A percentile compares a stretch with the other conserved stretches of the same genome.
These are phyloP conservation scores for Senna tora DNA, from an alignment of 306 rosid genomes.

Conservation along the genomic window DNA sequence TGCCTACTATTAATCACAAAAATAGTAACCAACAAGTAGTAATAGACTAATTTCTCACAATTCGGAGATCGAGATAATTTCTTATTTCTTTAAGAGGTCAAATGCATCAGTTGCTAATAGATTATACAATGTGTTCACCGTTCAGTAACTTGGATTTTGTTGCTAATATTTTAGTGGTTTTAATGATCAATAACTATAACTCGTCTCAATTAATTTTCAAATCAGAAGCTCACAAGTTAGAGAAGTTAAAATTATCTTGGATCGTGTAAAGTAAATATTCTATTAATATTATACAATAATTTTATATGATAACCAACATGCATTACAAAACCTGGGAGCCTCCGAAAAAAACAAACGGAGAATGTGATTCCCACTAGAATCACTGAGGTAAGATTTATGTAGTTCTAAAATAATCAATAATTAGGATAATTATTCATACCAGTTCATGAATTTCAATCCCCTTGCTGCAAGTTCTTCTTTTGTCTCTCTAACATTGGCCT, in stretches of 20 bases:
- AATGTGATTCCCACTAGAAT: conserved; percentile 10
- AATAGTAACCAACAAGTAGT: conserved; percentile 4
- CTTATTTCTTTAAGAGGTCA: neutral
- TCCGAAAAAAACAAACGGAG: neutral
- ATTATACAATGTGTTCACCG: no score
- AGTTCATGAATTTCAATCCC: conserved; percentile 77
- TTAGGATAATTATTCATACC: conserved; percentile 51
- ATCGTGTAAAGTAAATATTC: conserved; percentile 4
- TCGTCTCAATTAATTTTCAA: conserved; percentile 18
- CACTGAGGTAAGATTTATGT: conserved; percentile 1
- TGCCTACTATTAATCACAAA: conserved; percentile 13
- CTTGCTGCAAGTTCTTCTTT: conserved; percentile 79
- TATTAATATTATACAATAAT: conserved; percentile 2
- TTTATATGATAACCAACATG: neutral
- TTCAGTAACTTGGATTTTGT: no score
- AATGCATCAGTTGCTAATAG: conserved; percentile 22
- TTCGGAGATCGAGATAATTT: neutral
- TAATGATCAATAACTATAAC: no score
- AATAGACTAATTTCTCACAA: conserved; percentile 13
- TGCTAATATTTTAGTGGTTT: no score
- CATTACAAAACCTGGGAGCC: neutral
- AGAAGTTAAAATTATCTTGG: conserved; percentile 27
- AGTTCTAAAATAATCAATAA: conserved; percentile 28
- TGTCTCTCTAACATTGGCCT: conserved; percentile 78
- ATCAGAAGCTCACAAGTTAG: conserved; percentile 32